A percentile compares a stretch with the other conserved stretches of the same genome.
Evolutionary conservation across 306 rosid species (phyloP).

Genomic region (Vicia faba): DNA sequence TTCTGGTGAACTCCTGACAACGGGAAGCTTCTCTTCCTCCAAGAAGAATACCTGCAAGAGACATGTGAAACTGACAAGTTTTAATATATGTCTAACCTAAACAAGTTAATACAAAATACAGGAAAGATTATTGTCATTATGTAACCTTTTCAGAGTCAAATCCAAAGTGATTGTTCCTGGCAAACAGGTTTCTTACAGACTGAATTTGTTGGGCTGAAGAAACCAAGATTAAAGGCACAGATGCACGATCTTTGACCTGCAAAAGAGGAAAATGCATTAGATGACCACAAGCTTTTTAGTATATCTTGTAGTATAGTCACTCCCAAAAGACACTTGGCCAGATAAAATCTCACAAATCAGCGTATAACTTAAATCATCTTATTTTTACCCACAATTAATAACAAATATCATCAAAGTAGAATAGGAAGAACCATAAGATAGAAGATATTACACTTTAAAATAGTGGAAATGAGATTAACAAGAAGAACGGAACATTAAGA

Average conservation of each 20-base stretch:
- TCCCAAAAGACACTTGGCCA: conserved; percentile 20
- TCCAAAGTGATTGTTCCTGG: conserved; percentile 61
- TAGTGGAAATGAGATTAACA: conserved; percentile 22
- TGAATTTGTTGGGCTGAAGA: conserved; percentile 57
- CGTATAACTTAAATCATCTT: conserved; percentile 26
- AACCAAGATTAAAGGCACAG: conserved; percentile 74
- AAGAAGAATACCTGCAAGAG: conserved; percentile 71
- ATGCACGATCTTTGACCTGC: conserved; percentile 67
- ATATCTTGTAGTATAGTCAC: conserved; percentile 11
- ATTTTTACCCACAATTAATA: conserved; percentile 1
- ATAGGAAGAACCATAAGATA: conserved; percentile 27
- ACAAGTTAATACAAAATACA: conserved; percentile 29
- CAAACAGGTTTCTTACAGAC: conserved; percentile 56
- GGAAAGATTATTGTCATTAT: conserved; percentile 30
- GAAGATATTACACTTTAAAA: background rate
- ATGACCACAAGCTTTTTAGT: conserved; percentile 22
- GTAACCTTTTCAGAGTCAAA: conserved; percentile 74
- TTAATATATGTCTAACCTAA: background rate
- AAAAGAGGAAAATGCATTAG: conserved; percentile 41
- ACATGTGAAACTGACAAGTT: conserved; percentile 18
- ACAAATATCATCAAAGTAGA: conserved; percentile 26
- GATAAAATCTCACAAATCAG: conserved; percentile 33
- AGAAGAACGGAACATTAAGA: conserved; percentile 18
- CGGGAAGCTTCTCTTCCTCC: conserved; percentile 92
- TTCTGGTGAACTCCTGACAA: conserved; percentile 60